phyloP scores from a whole-genome alignment of 805 yeast genomes.

The Suhomyces kilbournensis region DNA sequence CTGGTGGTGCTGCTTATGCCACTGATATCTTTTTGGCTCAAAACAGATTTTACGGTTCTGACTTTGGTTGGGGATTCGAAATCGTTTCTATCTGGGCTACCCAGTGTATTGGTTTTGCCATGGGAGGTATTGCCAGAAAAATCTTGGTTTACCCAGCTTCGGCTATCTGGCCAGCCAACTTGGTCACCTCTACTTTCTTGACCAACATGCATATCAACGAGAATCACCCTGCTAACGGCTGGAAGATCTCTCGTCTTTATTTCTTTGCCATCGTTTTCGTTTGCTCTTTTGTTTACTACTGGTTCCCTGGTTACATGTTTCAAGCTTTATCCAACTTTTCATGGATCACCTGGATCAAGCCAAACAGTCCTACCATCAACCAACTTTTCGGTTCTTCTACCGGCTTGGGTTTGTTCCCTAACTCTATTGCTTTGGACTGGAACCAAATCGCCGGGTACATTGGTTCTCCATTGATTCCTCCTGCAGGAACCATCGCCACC shows the following conservation, averaged over 20 bases:
- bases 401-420: constrained; percentile 64
- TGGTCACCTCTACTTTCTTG: constrained; percentile 57
- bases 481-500: constrained; percentile 49
- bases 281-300: constrained; percentile 19
- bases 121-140: constrained; percentile 61
- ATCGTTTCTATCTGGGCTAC: constrained; percentile 52
- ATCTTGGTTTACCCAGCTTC: constrained; percentile 60
- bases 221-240: constrained; percentile 55
- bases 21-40: constrained; percentile 56
- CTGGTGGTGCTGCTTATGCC: constrained; percentile 50
- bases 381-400: constrained; percentile 60
- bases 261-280: constrained; percentile 15
- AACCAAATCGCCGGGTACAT: constrained; percentile 53
- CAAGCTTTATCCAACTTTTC: constrained; percentile 58
- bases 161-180: constrained; percentile 69
- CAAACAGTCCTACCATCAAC: constrained; percentile 57
- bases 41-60: constrained; percentile 44
- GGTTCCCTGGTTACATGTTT: constrained; percentile 61
- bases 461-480: constrained; percentile 65
- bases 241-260: constrained; percentile 47
- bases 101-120: constrained; percentile 64
- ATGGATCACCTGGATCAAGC: constrained; percentile 66
- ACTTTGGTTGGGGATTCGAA: constrained; percentile 53
- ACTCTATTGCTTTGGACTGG: constrained; percentile 61
- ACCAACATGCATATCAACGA: constrained; percentile 50